A percentile compares a stretch with the other conserved stretches of the same genome.
Evolutionary conservation across 805 yeast species (phyloP).

Genomic region (Tetrapisispora namnaoensis): DNA sequence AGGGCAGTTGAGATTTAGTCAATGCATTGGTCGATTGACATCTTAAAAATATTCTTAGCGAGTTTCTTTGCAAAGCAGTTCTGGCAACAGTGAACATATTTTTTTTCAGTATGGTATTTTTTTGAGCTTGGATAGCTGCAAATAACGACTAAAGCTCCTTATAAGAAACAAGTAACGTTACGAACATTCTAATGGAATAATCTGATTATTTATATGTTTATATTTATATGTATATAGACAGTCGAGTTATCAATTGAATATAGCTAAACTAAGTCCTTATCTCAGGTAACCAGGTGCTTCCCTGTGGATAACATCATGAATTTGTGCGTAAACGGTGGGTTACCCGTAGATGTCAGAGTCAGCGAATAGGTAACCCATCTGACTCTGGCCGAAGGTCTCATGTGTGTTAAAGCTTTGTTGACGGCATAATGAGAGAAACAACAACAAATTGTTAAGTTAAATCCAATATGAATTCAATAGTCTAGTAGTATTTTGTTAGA

Average conservation of each 20-base stretch:
- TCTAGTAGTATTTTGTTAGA: conserved; percentile 17
- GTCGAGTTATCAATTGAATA: neutral
- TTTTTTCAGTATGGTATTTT: neutral
- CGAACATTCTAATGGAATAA: neutral
- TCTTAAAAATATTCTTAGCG: conserved; percentile 14
- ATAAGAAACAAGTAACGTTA: neutral
- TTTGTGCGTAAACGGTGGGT: neutral
- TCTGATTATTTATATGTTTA: no score
- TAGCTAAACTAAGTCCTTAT: neutral
- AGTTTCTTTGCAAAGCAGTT: conserved; percentile 1
- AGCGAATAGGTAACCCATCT: no score
- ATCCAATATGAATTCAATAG: no score
- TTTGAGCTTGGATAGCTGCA: neutral
- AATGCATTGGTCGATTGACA: conserved; percentile 23
- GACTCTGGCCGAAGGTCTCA: no score
- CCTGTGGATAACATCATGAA: neutral
- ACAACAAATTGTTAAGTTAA: no score
- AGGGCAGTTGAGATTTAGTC: conserved; percentile 25
- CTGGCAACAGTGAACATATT: conserved; percentile 2
- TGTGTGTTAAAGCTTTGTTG: no score
- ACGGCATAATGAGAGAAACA: no score
- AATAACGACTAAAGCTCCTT: neutral
- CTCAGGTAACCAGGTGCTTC: neutral
- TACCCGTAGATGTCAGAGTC: neutral
- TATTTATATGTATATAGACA: no score